phyloP scores from a whole-genome alignment of 768 basidiomycete species.

The Tremella yokohamensis region DNA sequence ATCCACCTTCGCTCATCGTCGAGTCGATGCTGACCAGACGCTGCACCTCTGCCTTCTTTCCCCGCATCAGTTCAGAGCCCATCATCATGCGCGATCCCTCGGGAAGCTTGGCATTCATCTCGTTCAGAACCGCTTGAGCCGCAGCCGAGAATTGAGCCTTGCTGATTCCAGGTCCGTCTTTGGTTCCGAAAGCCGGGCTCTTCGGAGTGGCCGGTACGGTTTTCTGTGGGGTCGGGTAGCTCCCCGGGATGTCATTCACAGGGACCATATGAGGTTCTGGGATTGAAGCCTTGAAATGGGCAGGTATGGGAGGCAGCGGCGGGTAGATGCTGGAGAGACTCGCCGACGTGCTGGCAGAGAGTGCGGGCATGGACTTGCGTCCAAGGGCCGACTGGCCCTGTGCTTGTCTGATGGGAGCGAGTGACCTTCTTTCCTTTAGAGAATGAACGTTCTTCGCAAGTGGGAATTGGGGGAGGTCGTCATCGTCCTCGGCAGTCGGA shows the following conservation, averaged over 20 bases:
- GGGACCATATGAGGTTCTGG: no score
- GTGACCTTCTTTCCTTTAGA: constrained; percentile 29
- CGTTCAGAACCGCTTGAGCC: constrained; percentile 33
- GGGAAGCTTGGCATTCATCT: constrained; percentile 45
- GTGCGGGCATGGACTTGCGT: constrained; percentile 38
- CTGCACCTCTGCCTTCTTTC: constrained; percentile 30
- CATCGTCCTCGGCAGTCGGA: constrained; percentile 18
- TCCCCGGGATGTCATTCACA: no score
- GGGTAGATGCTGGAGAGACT: constrained; percentile 34
- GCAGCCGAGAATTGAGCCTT: constrained; percentile 40
- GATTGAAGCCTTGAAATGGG: constrained; percentile 5
- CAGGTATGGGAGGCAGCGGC: constrained; percentile 27
- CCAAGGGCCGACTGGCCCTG: constrained; percentile 11
- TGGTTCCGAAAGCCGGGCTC: constrained; percentile 19
- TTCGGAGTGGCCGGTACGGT: no score
- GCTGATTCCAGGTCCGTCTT: constrained; percentile 11
- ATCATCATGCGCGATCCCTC: constrained; percentile 22
- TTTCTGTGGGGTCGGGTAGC: no score
- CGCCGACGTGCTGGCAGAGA: constrained; percentile 20
- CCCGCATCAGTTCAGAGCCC: constrained; percentile 37
- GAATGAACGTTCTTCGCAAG: constrained; percentile 15
- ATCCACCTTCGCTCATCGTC: constrained; percentile 29
- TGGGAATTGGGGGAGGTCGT: constrained; percentile 34
- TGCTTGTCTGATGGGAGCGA: constrained; percentile 28
- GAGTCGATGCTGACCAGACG: constrained; percentile 32